phyloP scores from a whole-genome alignment of 371 early-diverging fungal genomes.

The Rhizopus sp. region DNA sequence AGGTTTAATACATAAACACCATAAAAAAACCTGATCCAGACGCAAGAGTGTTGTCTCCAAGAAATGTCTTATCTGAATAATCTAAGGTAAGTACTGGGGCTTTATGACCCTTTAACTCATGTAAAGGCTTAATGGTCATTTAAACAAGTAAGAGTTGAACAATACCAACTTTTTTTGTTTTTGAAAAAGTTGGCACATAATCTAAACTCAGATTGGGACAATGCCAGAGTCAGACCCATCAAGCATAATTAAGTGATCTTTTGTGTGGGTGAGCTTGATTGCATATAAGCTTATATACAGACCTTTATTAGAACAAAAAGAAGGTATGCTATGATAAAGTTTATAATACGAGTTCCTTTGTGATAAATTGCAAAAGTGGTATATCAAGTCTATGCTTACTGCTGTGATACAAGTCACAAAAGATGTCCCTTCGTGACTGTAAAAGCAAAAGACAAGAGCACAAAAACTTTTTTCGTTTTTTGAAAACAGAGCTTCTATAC shows the following conservation, averaged over 20 bases:
- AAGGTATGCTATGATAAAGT: too few species aligned
- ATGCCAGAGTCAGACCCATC: too few species aligned
- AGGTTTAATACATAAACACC: background rate
- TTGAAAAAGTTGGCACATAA: background rate
- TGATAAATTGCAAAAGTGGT: too few species aligned
- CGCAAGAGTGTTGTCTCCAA: slow-evolving; percentile 26
- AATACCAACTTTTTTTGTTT: background rate
- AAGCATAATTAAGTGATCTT: too few species aligned
- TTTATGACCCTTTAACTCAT: slow-evolving; percentile 27
- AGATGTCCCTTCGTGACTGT: slow-evolving; percentile 13
- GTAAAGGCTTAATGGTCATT: slow-evolving; percentile 17
- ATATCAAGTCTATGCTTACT: too few species aligned
- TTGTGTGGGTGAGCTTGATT: too few species aligned
- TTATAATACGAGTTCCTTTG: too few species aligned
- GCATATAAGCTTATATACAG: too few species aligned
- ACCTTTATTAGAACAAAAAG: too few species aligned
- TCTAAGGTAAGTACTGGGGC: slow-evolving; percentile 24
- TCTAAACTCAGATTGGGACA: background rate
- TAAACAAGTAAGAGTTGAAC: background rate
- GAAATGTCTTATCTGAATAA: slow-evolving; percentile 14
- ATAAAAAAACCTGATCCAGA: slow-evolving; percentile 32
- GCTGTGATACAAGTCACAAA: background rate
- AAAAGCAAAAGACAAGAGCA: slow-evolving; percentile 6
- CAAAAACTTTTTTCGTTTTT: slow-evolving; percentile 11
- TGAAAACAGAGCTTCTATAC: slow-evolving; percentile 11